A percentile compares a stretch with the other conserved stretches of the same genome.
Evolutionary conservation across 768 basidiomycete species (phyloP).

Genomic region (Boletus reticulatus): DNA sequence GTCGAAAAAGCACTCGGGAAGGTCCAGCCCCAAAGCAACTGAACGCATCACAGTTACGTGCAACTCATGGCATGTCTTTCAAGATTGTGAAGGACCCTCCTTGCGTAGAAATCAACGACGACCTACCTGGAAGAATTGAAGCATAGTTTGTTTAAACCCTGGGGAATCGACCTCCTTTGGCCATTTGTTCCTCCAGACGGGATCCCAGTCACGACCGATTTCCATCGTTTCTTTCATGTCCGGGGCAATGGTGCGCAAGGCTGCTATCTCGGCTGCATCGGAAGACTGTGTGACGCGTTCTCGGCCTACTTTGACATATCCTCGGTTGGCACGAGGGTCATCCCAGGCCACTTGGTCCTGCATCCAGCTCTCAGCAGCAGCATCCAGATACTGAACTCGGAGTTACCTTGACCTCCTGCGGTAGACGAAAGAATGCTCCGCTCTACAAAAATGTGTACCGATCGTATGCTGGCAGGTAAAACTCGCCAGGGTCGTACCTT

Average conservation of each 20-base stretch:
- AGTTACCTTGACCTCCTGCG: conserved; percentile 56
- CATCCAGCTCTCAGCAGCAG: background rate
- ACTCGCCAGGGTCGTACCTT: conserved; percentile 46
- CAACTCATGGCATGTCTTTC: conserved; percentile 69
- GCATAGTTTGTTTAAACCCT: conserved; percentile 68
- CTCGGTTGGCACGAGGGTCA: conserved; percentile 81
- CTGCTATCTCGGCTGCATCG: conserved; percentile 69
- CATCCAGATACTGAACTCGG: background rate
- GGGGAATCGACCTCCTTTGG: conserved; percentile 62
- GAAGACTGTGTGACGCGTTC: conserved; percentile 78
- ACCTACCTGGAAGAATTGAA: conserved; percentile 69
- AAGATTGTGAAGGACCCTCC: conserved; percentile 8
- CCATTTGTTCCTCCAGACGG: conserved; percentile 79
- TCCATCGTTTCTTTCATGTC: conserved; percentile 88
- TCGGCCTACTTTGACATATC: conserved; percentile 77
- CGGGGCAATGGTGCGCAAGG: conserved; percentile 70
- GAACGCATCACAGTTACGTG: conserved; percentile 81
- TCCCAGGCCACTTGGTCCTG: conserved; percentile 74
- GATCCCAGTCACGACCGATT: conserved; percentile 83
- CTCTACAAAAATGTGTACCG: conserved; percentile 46
- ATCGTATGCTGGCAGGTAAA: background rate
- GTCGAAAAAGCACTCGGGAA: conserved; percentile 76
- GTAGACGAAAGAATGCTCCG: conserved; percentile 69
- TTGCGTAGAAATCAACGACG: background rate
- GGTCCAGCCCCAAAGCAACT: conserved; percentile 74